Evolutionary conservation across 257 asterid genomes (phyloP), one percentile per base, ranked within the genome.

Genomic region (Solanum sejunctum): DNA sequence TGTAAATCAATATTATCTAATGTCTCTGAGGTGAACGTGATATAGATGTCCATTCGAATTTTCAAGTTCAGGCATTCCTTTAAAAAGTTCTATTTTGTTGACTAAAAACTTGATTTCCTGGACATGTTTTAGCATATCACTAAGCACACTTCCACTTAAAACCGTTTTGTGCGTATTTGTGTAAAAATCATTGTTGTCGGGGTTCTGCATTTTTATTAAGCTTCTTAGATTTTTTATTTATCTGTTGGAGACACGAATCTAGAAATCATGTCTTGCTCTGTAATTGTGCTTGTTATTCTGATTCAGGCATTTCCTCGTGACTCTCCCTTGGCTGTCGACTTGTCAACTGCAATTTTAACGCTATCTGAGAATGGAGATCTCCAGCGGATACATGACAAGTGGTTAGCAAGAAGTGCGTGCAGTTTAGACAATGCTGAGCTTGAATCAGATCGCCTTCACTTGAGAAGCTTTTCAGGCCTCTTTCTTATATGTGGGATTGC

Each of bases 301-400:
- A 52, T 49, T 32, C 80, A 93, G 97, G 97, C 93, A 83, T 93
- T 93, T 85, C 90, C 92, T 26, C 90, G 91, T 86, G 92, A 91
- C 86, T 93, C 97, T 69, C 93, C 94, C 8, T 90, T 92, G 71
- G 91, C 93, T 5, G 83, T 88, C 2, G 97, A 92, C 84, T 81
- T 93, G 47, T 91, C 95, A 8, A 89, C 91, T 10, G 95, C 93
- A 84, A 90, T 93, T 77, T 78, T 97, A 47, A 85, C 93, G 4
- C 93, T 97, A n/a, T 94, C 98, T 11, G 99, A 95, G 87, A 94
- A 92, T 21, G 99, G 99, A 71, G 99, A 97, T 41, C 97, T 97
- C 87, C 98, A 97, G 84, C 85, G 97, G 54, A 95, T 97, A 82
- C 97, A 94, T 85, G 98, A 97, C 92, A 97, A 97, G 86, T 97